phyloP scores from a whole-genome alignment of 2,329 filamentous ascomycete species.

The Aspergillus fischeri region DNA sequence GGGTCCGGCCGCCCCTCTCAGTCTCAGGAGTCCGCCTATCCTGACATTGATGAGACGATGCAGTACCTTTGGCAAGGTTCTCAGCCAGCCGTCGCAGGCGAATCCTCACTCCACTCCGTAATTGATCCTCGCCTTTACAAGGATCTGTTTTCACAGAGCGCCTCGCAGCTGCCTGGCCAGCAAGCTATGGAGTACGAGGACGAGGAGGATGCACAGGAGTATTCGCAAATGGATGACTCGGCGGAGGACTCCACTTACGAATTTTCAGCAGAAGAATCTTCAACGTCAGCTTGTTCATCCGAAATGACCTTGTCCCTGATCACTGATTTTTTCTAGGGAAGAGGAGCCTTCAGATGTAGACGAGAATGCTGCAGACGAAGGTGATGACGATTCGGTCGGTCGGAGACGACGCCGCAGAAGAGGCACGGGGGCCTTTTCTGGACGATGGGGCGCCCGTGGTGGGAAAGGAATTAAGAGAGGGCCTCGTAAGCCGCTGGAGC shows the following conservation, averaged over 20 bases:
- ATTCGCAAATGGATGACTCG: constrained; percentile 9
- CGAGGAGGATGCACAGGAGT: constrained; percentile 7
- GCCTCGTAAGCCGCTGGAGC: constrained; percentile 44
- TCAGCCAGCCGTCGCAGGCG: constrained; percentile 11
- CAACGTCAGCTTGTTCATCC: constrained; percentile 18
- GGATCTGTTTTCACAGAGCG: constrained; percentile 15
- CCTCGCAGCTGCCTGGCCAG: constrained; percentile 12
- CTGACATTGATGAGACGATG: constrained; percentile 30
- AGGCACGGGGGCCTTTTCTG: constrained; percentile 31
- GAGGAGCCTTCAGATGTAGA: constrained; percentile 19
- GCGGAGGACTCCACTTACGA: constrained; percentile 25
- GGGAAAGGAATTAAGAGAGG: constrained; percentile 45
- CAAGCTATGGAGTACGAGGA: constrained; percentile 5
- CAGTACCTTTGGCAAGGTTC: constrained; percentile 31
- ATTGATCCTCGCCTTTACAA: constrained; percentile 33
- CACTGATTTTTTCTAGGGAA: constrained; percentile 19
- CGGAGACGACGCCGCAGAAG: constrained; percentile 28
- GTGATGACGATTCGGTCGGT: constrained; percentile 19
- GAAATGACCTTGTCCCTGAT: neutral
- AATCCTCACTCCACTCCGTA: constrained; percentile 19
- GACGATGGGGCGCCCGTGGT: constrained; percentile 37
- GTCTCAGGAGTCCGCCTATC: constrained; percentile 24
- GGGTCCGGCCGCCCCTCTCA: constrained; percentile 8
- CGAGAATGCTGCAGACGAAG: constrained; percentile 15
- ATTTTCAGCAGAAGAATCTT: constrained; percentile 21